phyloP scores from a whole-genome alignment of 768 basidiomycete species.

The Kwoniella sp. region DNA sequence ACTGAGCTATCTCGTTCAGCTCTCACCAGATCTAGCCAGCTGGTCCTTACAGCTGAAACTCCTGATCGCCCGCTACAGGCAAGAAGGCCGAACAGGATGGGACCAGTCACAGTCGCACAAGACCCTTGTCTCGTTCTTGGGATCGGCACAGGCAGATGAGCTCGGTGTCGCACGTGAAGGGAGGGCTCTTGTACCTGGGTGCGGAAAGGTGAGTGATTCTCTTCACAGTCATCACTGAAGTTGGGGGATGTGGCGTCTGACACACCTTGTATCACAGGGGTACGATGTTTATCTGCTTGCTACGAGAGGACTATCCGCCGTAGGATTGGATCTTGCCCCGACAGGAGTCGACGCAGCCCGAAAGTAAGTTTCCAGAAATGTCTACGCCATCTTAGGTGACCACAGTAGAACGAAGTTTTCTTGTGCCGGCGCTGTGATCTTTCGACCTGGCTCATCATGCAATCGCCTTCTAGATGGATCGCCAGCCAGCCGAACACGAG shows the following conservation, averaged over 20 bases:
- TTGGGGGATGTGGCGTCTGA: neutral
- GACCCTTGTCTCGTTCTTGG: slow-evolving; percentile 13
- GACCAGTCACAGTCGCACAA: slow-evolving; percentile 36
- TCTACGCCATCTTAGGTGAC: neutral
- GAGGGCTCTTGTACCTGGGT: slow-evolving; percentile 39
- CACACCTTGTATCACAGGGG: slow-evolving; percentile 30
- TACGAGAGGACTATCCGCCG: slow-evolving; percentile 33
- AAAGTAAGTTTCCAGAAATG: slow-evolving; percentile 22
- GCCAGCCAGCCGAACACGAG: slow-evolving; percentile 6
- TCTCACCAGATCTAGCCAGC: too few species aligned
- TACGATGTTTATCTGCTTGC: slow-evolving; percentile 50
- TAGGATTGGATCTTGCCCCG: slow-evolving; percentile 44
- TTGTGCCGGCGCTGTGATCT: too few species aligned
- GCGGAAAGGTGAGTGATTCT: slow-evolving; percentile 31
- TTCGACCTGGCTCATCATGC: too few species aligned
- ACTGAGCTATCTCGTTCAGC: too few species aligned
- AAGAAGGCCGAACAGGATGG: slow-evolving; percentile 34
- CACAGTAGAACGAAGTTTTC: too few species aligned
- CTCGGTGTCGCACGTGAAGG: slow-evolving; percentile 33
- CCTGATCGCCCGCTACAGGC: slow-evolving; percentile 14
- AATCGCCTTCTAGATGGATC: slow-evolving; percentile 24
- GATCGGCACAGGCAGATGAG: slow-evolving; percentile 7
- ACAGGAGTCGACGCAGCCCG: slow-evolving; percentile 42
- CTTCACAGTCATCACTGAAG: too few species aligned
- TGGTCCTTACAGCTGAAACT: neutral